phyloP scores from a whole-genome alignment of 2,329 filamentous ascomycete genomes.

The Septoria linicola region DNA sequence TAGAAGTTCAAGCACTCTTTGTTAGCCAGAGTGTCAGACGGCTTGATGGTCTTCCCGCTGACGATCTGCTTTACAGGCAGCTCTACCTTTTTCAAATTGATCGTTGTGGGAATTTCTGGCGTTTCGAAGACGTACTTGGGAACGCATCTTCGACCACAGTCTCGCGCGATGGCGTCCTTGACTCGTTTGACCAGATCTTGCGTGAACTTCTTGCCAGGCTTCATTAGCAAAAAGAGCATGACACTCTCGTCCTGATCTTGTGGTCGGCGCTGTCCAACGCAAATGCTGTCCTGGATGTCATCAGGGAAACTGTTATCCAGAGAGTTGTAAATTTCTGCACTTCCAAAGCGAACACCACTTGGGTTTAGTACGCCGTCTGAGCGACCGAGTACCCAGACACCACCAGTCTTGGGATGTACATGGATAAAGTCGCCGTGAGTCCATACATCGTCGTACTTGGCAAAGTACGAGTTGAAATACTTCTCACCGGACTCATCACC shows the following conservation, averaged over 20 bases:
- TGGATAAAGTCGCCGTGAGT: conserved; percentile 79
- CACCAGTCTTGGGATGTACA: conserved; percentile 65
- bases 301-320: conserved; percentile 65
- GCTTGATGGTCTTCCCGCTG: conserved; percentile 69
- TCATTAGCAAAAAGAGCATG: conserved; percentile 61
- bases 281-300: conserved; percentile 68
- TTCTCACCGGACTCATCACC: conserved; percentile 43
- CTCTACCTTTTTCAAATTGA: conserved; percentile 84
- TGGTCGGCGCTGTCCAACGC: conserved; percentile 72
- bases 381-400: conserved; percentile 66
- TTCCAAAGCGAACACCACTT: conserved; percentile 74
- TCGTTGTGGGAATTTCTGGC: conserved; percentile 77
- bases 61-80: conserved; percentile 82
- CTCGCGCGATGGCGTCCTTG: conserved; percentile 63
- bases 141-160: conserved; percentile 71
- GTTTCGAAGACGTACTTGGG: conserved; percentile 78
- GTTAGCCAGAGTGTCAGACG: conserved; percentile 74
- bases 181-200: conserved; percentile 57
- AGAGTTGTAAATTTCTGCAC: conserved; percentile 75
- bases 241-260: conserved; percentile 59
- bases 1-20: conserved; percentile 74
- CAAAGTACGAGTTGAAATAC: conserved; percentile 50
- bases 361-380: conserved; percentile 80
- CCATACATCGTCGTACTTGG: conserved; percentile 63
- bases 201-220: conserved; percentile 58